A percentile compares a stretch with the other conserved stretches of the same genome.
phyloP scores from a whole-genome alignment of 2,329 filamentous ascomycete genomes.

The Xylariaceae sp. region DNA sequence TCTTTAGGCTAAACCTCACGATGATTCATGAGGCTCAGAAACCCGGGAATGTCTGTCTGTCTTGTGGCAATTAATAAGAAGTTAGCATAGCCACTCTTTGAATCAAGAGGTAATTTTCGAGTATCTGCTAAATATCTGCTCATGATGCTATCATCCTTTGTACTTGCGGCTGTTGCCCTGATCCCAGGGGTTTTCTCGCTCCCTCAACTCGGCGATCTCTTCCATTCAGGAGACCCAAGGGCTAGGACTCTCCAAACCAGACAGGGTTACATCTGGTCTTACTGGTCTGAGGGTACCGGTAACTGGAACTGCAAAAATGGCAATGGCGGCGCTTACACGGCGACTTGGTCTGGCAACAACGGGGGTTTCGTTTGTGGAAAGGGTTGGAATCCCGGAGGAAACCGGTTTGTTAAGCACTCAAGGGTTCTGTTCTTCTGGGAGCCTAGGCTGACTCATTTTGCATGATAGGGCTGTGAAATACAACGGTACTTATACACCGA shows the following conservation, averaged over 20 bases:
- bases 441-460: slow-evolving; percentile 1
- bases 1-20: slow-evolving; percentile 36
- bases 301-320: slow-evolving; percentile 50
- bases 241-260: slow-evolving; percentile 29
- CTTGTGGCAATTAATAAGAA: slow-evolving; percentile 8
- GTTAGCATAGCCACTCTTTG: not conserved
- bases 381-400: slow-evolving; percentile 61
- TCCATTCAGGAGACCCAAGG: slow-evolving; percentile 27
- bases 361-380: slow-evolving; percentile 65
- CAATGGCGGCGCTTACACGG: slow-evolving; percentile 47
- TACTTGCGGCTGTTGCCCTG: slow-evolving; percentile 33
- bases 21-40: slow-evolving; percentile 20
- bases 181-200: slow-evolving; percentile 32
- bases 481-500: slow-evolving; percentile 45
- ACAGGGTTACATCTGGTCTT: slow-evolving; percentile 38
- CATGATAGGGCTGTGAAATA: slow-evolving; percentile 42
- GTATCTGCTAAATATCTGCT: not conserved
- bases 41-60: slow-evolving; percentile 1
- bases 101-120: not conserved
- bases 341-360: slow-evolving; percentile 51
- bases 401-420: slow-evolving; percentile 45
- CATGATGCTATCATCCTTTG: slow-evolving; percentile 34
- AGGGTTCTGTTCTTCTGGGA: not conserved
- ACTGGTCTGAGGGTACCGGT: slow-evolving; percentile 46
- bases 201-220: slow-evolving; percentile 27